These are phyloP conservation scores for Cytospora piceae DNA, from an alignment of 2,329 filamentous ascomycete species.

Conservation along the genomic window DNA sequence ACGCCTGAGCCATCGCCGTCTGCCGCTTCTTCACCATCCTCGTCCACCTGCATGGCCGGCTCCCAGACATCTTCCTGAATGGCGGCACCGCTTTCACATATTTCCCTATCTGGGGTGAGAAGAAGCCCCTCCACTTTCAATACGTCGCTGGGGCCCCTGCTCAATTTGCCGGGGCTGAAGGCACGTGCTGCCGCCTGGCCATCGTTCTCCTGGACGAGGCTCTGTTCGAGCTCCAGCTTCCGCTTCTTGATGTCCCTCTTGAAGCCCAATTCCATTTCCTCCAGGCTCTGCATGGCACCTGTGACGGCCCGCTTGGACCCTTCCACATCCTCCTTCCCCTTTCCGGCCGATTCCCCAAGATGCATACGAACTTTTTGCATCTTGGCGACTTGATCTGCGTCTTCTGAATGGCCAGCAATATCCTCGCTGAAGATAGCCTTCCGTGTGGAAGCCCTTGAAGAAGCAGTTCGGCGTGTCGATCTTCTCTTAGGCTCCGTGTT, in stretches of 20 bases:
- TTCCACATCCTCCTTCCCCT: background rate
- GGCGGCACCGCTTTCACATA: constrained; percentile 32
- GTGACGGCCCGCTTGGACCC: constrained; percentile 37
- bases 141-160: background rate
- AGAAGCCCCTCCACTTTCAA: constrained; percentile 31
- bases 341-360: background rate
- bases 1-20: constrained; percentile 28
- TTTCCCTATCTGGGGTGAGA: constrained; percentile 35
- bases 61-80: constrained; percentile 20
- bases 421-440: background rate
- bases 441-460: background rate
- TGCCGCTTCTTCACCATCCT: constrained; percentile 28
- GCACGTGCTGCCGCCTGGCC: background rate
- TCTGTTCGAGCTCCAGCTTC: constrained; percentile 51
- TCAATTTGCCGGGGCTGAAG: background rate
- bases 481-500: constrained; percentile 13
- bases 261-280: constrained; percentile 54
- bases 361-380: constrained; percentile 4
- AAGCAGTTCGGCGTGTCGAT: constrained; percentile 16
- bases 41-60: constrained; percentile 17
- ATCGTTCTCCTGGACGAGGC: constrained; percentile 35
- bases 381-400: background rate
- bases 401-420: background rate
- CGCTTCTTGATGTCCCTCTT: constrained; percentile 49
- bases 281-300: constrained; percentile 49